Base-by-base conservation (phyloP, 306 rosid species). In the Acacia melanoxylon region DNA sequence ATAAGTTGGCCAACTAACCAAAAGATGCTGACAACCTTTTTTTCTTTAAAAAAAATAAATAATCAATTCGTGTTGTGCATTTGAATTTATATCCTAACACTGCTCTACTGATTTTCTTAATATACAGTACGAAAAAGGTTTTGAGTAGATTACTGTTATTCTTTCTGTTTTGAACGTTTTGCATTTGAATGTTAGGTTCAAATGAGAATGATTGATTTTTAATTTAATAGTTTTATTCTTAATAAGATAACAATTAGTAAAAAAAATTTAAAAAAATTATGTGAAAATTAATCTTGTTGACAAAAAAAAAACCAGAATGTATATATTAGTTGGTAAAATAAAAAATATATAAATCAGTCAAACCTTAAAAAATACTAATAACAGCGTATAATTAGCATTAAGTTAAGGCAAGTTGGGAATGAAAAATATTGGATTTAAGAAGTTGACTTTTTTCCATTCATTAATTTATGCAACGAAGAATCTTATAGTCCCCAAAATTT, bases 381-480 rank as follows among this genome's bases (percentile, higher is more conserved):
- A 68, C 49, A 2, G 49, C 29, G 52, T 42, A 69, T 20, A 69
- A 41, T n/a, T 42, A 69, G 20, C 31, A 22, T 69, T 12, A 61
- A 61, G 25, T 41, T 41, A 68, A 41, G 74, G 76, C 20, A 46
- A 31, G 78, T 77, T 42, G 85, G 59, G 9, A 6, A 74, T 11
- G 67, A 80, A 70, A 45, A 58, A 58, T 20, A 20, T n/a, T 68
- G 40, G 11, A 75, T 51, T 51, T 33, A 40, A 61, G 25, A 72
- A 76, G 84, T 76, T 84, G 87, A 84, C 87, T 83, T 52, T 84
- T 84, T 84, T 70, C 40, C 29, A 58, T n/a, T 22, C 14, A 58
- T 58, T 58, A 58, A 22, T 58, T 58, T 22, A 15, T 22, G 29
- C 11, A 10, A 58, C 20, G 27, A 20, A 56, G 65, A 2, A 22